Percentiles rank a stretch among this genome's conserved stretches.
Evolutionary conservation across 164 flowering plant genomes (phyloP).

Genomic region (Warburgia ugandensis): DNA sequence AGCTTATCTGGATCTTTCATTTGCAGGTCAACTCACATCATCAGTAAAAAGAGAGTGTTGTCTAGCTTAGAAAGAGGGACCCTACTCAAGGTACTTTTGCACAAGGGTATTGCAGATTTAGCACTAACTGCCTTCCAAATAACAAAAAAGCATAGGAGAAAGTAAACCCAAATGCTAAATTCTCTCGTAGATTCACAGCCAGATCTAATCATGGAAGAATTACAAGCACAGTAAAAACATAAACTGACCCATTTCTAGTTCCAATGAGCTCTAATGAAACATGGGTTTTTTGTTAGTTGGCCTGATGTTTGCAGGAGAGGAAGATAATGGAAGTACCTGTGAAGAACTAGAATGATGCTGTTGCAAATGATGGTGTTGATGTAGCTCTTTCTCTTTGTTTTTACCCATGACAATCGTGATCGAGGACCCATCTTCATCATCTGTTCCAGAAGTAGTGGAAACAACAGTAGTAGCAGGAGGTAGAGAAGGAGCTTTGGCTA

Average conservation of each 20-base stretch:
- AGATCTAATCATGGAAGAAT: constrained; percentile 6
- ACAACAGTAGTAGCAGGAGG: constrained; percentile 2
- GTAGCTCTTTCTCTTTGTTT: constrained; percentile 30
- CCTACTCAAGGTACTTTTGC: too few relatives aligned
- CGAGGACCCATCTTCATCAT: constrained; percentile 39
- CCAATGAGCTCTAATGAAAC: constrained; percentile 18
- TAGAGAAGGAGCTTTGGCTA: too few relatives aligned
- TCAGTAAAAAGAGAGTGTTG: too few relatives aligned
- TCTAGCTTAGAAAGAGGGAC: too few relatives aligned
- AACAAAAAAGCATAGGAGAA: constrained; percentile 1
- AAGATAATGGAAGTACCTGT: constrained; percentile 66
- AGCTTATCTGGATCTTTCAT: too few relatives aligned
- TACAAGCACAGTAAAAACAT: constrained; percentile 1
- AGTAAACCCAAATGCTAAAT: constrained; percentile 11
- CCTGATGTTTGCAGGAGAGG: constrained; percentile 47
- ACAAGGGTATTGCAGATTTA: too few relatives aligned
- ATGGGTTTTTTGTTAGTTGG: constrained; percentile 22
- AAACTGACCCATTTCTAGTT: constrained; percentile 4
- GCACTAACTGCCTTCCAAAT: too few relatives aligned
- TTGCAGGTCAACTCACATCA: too few relatives aligned
- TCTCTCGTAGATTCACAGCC: too few relatives aligned
- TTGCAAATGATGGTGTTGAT: too few relatives aligned
- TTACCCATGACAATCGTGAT: constrained; percentile 31
- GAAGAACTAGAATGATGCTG: constrained; percentile 34
- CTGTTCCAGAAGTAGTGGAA: constrained; percentile 12